Conservation (phyloP, 2,329 filamentous ascomycete species). For the Blastomyces emzantsi region DNA sequence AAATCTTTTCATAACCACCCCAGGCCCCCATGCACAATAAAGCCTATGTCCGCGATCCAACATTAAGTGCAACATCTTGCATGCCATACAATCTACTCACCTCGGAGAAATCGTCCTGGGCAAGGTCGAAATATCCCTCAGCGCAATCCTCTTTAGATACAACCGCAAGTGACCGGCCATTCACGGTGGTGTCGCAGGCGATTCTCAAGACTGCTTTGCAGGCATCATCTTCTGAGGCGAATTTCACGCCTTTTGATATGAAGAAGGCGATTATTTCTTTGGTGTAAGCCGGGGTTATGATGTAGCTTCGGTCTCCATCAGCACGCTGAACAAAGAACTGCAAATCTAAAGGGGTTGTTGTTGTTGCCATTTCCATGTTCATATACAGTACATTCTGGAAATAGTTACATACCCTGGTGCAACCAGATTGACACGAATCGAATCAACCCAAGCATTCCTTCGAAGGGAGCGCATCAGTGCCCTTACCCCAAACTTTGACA, state of each 20-base stretch:
- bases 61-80: slow-evolving; percentile 46
- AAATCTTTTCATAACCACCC: background rate
- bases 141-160: slow-evolving; percentile 25
- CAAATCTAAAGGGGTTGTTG: background rate
- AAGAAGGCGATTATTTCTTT: slow-evolving; percentile 30
- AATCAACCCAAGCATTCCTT: slow-evolving; percentile 22
- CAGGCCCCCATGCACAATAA: background rate
- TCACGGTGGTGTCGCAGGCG: slow-evolving; percentile 24
- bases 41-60: slow-evolving; percentile 37
- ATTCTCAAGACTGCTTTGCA: slow-evolving; percentile 23
- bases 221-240: slow-evolving; percentile 33
- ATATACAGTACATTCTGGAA: slow-evolving; percentile 12
- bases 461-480: slow-evolving; percentile 33
- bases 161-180: slow-evolving; percentile 27
- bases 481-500: slow-evolving; percentile 31
- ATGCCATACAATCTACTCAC: slow-evolving; percentile 42
- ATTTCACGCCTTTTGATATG: slow-evolving; percentile 29
- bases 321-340: background rate
- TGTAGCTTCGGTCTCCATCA: slow-evolving; percentile 8
- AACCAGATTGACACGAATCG: slow-evolving; percentile 30
- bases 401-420: slow-evolving; percentile 32
- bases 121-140: slow-evolving; percentile 28
- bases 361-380: background rate
- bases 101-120: slow-evolving; percentile 28
- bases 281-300: slow-evolving; percentile 7